Conservation (phyloP, 1,284 basidiomycete genomes). For the Testicularia cyperi region DNA sequence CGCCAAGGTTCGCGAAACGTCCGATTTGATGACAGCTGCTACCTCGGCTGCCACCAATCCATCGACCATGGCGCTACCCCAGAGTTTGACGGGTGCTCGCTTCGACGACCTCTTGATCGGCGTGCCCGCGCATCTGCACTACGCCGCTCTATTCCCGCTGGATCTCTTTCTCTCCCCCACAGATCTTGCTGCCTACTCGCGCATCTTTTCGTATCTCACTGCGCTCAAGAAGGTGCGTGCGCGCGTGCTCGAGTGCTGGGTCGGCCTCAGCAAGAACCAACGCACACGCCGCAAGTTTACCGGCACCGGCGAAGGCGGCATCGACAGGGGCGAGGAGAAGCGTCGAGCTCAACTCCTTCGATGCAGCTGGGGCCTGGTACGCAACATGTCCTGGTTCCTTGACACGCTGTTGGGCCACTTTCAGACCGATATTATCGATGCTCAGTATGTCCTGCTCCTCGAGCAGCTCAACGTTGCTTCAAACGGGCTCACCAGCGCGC, state of each 20-base stretch:
- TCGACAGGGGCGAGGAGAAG: conserved; percentile 68
- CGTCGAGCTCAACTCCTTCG: conserved; percentile 66
- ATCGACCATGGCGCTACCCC: neutral
- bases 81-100: conserved; percentile 5
- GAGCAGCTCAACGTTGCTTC: no score
- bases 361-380: conserved; percentile 78
- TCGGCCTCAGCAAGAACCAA: conserved; percentile 77
- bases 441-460: conserved; percentile 74
- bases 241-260: conserved; percentile 77
- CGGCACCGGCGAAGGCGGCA: conserved; percentile 80
- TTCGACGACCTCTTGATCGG: conserved; percentile 45
- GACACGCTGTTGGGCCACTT: conserved; percentile 69
- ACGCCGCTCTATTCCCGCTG: conserved; percentile 69
- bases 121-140: conserved; percentile 37
- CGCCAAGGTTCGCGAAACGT: conserved; percentile 14
- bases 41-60: neutral
- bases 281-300: conserved; percentile 79
- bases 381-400: conserved; percentile 87
- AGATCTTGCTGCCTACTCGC: conserved; percentile 74
- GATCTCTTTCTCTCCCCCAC: conserved; percentile 80
- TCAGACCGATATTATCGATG: conserved; percentile 85
- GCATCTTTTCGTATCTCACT: conserved; percentile 78
- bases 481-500: no score
- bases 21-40: conserved; percentile 3
- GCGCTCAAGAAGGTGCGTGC: conserved; percentile 79